These are phyloP conservation scores for Trichoderma endophyticum DNA, from an alignment of 2,329 filamentous ascomycete genomes.

Conservation along the genomic window DNA sequence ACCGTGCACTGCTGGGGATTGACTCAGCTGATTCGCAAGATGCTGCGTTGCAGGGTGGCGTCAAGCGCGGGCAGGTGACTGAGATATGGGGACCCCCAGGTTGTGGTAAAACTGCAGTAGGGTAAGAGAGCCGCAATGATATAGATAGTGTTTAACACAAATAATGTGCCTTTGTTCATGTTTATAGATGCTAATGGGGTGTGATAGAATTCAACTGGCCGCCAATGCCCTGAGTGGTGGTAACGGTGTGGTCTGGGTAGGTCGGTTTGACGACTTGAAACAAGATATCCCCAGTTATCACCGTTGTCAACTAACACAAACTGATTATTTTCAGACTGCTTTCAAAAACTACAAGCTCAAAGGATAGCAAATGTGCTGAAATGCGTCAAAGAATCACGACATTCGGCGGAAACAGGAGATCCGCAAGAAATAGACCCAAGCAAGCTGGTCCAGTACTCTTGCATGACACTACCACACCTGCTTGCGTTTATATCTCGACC, in stretches of 20 bases:
- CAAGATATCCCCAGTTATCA: background rate
- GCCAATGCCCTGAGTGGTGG: constrained; percentile 60
- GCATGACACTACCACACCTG: constrained; percentile 64
- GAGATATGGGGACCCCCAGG: constrained; percentile 89
- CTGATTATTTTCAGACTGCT: constrained; percentile 40
- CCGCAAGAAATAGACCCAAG: constrained; percentile 24
- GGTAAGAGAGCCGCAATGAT: constrained; percentile 44
- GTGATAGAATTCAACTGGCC: constrained; percentile 61
- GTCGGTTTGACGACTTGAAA: constrained; percentile 47
- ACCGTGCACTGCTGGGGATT: constrained; percentile 40
- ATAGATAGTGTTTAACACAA: background rate
- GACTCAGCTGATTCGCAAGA: constrained; percentile 19
- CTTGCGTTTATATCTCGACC: constrained; percentile 71
- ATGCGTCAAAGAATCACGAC: constrained; percentile 19
- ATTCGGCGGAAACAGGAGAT: constrained; percentile 11
- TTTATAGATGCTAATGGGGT: constrained; percentile 18
- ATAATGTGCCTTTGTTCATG: background rate
- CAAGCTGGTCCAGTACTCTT: constrained; percentile 49
- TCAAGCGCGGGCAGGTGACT: constrained; percentile 73
- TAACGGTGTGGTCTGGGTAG: constrained; percentile 75
- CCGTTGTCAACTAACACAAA: background rate
- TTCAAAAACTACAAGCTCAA: constrained; percentile 38
- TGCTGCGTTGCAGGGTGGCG: constrained; percentile 46
- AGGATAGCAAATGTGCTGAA: constrained; percentile 30
- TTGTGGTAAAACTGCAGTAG: constrained; percentile 78